Evolutionary conservation across 805 yeast species (phyloP), one percentile per base, ranked within the genome.

Genomic region (Myxozyma neglecta): DNA sequence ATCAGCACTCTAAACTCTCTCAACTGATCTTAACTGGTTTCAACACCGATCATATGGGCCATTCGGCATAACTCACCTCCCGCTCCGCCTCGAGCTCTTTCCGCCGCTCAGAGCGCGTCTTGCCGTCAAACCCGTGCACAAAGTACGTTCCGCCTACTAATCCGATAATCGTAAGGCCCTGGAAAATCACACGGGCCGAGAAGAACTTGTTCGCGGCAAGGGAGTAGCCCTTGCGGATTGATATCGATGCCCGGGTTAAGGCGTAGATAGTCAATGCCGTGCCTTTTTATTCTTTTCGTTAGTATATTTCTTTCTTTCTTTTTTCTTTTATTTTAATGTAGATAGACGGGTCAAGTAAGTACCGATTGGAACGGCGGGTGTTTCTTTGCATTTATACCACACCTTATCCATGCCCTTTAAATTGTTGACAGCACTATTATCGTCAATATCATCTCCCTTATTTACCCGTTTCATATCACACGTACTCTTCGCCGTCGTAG

Each of bases 351-450:
- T 6, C 32, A 6, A 6, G 24, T 5, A 20, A 40, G 44, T 34
- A 5, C 96, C 96, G 5, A 89, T 60, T 1, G 96, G 96, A 0
- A 89, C 96, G 6, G 86, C 74, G 1, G 96, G 96, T 68, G 89
- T 93, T 71, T 88, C 87, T 70, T 86, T 87, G 60, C 88, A 85
- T 66, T 83, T 72, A 75, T 80, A 60, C 34, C 79, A 70, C 69
- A 88, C 80, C 70, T 83, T 86, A 53, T 86, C 85, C 49, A 85
- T 67, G 18, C 66, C 66, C 16, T 37, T 34, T 14, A 63, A 42
- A 40, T 63, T 58, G 46, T 45, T 39, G 14, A 63, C 66, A 9
- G 64, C 66, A 46, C 66, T 57, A 40, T 4, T 7, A 32, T 37
- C 16, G 20, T 18, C 10, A 10, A 11, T 9, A 48, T 16, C 16